A percentile compares a stretch with the other conserved stretches of the same genome.
Conservation (phyloP, 176 grass and related monocot species). For the Carex myosuroides region DNA sequence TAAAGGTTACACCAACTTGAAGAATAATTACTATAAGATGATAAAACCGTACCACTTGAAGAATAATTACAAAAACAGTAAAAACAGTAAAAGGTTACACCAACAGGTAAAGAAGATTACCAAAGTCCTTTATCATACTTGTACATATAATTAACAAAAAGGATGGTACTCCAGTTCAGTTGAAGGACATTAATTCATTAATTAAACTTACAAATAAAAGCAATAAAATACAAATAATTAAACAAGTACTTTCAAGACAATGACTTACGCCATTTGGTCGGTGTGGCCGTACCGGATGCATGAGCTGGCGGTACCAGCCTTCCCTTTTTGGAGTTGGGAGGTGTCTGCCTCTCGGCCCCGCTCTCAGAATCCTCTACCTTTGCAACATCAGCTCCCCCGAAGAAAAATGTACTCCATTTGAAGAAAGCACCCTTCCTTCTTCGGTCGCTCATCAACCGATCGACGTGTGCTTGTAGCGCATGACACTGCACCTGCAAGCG, state of each 20-base stretch:
- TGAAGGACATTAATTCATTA: conserved; percentile 6
- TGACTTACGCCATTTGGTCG: conserved; percentile 65
- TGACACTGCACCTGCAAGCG: conserved; percentile 78
- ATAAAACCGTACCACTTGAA: background rate
- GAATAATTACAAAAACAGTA: background rate
- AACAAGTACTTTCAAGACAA: conserved; percentile 32
- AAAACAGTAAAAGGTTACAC: background rate
- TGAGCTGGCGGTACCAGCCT: conserved; percentile 2
- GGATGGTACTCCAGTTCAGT: background rate
- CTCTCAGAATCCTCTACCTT: conserved; percentile 56
- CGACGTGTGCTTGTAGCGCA: conserved; percentile 72
- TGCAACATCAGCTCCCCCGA: conserved; percentile 45
- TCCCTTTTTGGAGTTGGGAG: conserved; percentile 42
- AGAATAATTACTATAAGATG: background rate
- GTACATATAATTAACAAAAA: conserved; percentile 18
- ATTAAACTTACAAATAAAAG: conserved; percentile 11
- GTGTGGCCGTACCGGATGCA: conserved; percentile 22
- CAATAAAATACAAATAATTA: background rate
- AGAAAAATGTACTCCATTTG: conserved; percentile 75
- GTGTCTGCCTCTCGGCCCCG: conserved; percentile 52
- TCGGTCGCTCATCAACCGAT: conserved; percentile 46
- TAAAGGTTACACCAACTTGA: background rate
- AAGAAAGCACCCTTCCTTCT: conserved; percentile 58
- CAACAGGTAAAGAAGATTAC: background rate
- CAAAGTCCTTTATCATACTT: background rate